These are phyloP conservation scores for Lunularia cruciata DNA, from an alignment of 225 moss, liverwort and hornwort species.

Conservation along the genomic window DNA sequence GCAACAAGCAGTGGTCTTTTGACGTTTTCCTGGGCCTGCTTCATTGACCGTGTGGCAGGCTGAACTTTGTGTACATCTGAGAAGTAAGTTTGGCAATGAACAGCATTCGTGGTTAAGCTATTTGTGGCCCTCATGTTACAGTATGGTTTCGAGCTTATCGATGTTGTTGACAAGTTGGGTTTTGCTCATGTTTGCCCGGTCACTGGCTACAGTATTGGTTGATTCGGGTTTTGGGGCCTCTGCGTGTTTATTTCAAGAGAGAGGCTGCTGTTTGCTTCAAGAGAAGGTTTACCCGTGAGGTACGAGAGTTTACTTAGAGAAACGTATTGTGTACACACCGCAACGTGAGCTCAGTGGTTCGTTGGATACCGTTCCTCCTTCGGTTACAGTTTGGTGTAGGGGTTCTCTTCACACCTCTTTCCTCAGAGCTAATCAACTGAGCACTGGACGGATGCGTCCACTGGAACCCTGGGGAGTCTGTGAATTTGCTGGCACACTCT, in stretches of 20 bases:
- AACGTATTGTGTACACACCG: constrained; percentile 27
- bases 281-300: constrained; percentile 48
- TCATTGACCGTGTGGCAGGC: constrained; percentile 43
- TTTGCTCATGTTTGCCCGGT: constrained; percentile 59
- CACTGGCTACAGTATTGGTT: constrained; percentile 45
- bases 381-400: constrained; percentile 22
- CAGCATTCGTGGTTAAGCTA: constrained; percentile 47
- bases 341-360: constrained; percentile 31
- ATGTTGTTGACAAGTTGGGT: constrained; percentile 50
- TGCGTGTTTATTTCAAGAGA: constrained; percentile 49
- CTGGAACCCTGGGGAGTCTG: constrained; percentile 33
- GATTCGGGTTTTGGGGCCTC: constrained; percentile 47
- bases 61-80: constrained; percentile 50
- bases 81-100: constrained; percentile 56
- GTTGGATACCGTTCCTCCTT: constrained; percentile 28
- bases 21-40: constrained; percentile 40
- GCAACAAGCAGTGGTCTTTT: constrained; percentile 44
- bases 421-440: constrained; percentile 27
- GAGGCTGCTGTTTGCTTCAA: constrained; percentile 46
- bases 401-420: constrained; percentile 32
- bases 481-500: constrained; percentile 33
- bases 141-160: constrained; percentile 47
- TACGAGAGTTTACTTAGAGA: constrained; percentile 42
- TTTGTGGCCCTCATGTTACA: constrained; percentile 38
- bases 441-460: constrained; percentile 33